These are phyloP conservation scores for Neonectria sp. DNA, from an alignment of 2,329 filamentous ascomycete genomes.

Conservation along the genomic window DNA sequence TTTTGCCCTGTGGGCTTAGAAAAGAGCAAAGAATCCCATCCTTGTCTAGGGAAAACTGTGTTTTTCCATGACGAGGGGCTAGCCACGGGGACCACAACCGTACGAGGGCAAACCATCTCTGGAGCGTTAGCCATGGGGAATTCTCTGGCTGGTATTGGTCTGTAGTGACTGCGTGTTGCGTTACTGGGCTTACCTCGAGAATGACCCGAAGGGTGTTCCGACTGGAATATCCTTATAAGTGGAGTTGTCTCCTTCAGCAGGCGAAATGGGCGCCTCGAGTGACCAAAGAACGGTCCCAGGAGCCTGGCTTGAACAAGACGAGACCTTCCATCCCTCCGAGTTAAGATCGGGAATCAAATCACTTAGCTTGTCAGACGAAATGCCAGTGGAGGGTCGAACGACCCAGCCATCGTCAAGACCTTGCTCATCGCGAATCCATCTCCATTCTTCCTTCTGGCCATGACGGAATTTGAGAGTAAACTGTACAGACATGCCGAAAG, in stretches of 20 bases:
- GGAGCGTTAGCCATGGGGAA: constrained; percentile 17
- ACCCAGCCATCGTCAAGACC: constrained; percentile 76
- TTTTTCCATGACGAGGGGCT: constrained; percentile 86
- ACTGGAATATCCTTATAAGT: constrained; percentile 70
- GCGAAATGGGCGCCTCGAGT: constrained; percentile 70
- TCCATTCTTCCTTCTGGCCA: constrained; percentile 70
- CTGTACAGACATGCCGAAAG: constrained; percentile 63
- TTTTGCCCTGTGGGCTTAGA: constrained; percentile 77
- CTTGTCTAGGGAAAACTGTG: constrained; percentile 77
- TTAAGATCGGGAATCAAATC: constrained; percentile 73
- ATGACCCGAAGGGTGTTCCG: constrained; percentile 73
- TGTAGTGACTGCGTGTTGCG: background rate
- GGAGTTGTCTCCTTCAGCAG: constrained; percentile 72
- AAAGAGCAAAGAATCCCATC: constrained; percentile 87
- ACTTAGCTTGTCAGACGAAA: constrained; percentile 59
- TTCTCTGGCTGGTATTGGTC: background rate
- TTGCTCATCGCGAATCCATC: constrained; percentile 78
- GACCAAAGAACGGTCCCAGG: constrained; percentile 80
- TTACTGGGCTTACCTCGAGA: constrained; percentile 62
- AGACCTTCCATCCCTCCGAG: constrained; percentile 65
- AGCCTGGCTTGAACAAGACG: constrained; percentile 73
- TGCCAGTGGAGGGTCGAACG: constrained; percentile 56
- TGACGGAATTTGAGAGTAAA: constrained; percentile 82
- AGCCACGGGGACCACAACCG: constrained; percentile 88
- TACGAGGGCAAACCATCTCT: constrained; percentile 85